Conservation (phyloP, 495 filamentous ascomycete genomes). For the Chaetomium fimeti region DNA sequence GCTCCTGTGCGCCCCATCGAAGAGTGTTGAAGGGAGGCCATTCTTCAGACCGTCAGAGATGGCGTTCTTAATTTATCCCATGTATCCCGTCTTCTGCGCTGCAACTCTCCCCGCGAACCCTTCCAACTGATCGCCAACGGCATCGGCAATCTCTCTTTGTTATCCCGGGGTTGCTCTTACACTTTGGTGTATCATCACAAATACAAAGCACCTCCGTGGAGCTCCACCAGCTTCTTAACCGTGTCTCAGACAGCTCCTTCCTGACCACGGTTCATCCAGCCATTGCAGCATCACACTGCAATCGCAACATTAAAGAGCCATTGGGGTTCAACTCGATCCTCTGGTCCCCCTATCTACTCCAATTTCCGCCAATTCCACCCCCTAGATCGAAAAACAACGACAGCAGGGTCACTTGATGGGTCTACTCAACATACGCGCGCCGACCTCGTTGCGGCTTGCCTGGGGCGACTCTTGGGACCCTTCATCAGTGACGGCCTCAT, state of each 20-base stretch:
- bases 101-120: background rate
- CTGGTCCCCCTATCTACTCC: background rate
- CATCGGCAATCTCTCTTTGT: conserved; percentile 2
- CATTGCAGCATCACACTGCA: conserved; percentile 14
- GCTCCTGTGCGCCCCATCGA: background rate
- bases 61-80: background rate
- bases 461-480: conserved; percentile 35
- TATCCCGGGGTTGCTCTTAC: background rate
- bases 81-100: background rate
- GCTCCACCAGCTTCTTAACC: background rate
- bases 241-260: conserved; percentile 9
- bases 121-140: background rate
- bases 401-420: conserved; percentile 35
- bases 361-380: background rate
- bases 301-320: conserved; percentile 3
- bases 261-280: background rate
- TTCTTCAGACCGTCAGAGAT: background rate
- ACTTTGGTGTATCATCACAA: background rate
- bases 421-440: conserved; percentile 50
- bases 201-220: background rate
- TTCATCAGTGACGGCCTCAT: conserved; percentile 22
- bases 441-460: conserved; percentile 61
- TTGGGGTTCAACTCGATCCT: background rate
- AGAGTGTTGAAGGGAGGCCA: background rate
- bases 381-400: background rate